phyloP scores from a whole-genome alignment of 306 rosid genomes.

The Datisca glomerata region DNA sequence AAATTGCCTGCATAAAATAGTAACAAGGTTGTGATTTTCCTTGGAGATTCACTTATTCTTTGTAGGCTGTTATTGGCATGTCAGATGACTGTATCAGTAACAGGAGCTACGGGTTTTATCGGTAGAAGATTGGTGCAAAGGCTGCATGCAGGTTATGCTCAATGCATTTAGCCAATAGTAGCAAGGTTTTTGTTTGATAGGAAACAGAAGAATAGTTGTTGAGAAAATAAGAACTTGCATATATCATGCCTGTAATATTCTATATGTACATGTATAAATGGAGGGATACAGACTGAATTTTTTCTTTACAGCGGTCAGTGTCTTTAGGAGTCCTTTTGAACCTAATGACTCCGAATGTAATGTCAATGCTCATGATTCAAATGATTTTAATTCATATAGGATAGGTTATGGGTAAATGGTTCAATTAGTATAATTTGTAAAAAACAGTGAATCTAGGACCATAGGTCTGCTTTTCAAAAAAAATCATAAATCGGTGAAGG shows the following conservation, averaged over 20 bases:
- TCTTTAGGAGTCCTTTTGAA: not conserved
- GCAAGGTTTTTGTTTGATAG: too few relatives aligned
- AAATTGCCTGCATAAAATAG: not conserved
- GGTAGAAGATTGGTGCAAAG: constrained; percentile 87
- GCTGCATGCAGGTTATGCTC: constrained; percentile 63
- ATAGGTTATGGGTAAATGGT: not conserved
- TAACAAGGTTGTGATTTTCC: constrained; percentile 3
- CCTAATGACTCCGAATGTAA: not conserved
- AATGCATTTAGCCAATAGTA: constrained; percentile 4
- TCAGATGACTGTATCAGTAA: constrained; percentile 64
- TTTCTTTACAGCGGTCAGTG: not conserved
- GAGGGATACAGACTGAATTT: not conserved
- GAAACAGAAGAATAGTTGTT: too few relatives aligned
- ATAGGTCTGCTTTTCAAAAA: too few relatives aligned
- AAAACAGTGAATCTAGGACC: too few relatives aligned
- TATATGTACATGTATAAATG: not conserved
- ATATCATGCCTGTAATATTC: too few relatives aligned
- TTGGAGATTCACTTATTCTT: constrained; percentile 24
- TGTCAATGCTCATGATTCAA: not conserved
- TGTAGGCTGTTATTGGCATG: constrained; percentile 37
- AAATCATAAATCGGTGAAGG: not conserved
- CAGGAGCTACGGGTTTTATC: constrained; percentile 96
- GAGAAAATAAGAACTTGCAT: too few relatives aligned
- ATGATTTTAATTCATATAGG: not conserved
- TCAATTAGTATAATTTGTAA: too few relatives aligned